Conservation (phyloP, 179 eudicot genomes). For the Amaranthus tricolor region DNA sequence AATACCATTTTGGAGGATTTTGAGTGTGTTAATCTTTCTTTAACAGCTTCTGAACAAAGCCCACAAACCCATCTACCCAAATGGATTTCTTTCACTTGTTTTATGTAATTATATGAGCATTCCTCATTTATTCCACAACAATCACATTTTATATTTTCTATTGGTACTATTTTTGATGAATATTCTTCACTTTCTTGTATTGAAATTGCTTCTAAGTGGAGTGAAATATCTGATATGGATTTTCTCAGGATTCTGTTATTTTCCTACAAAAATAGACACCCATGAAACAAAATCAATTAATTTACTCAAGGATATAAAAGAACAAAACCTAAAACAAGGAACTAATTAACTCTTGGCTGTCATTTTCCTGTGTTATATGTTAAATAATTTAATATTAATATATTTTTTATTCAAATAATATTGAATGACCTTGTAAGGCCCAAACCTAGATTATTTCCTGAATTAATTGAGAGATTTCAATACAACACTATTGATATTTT, state of each 20-base stretch:
- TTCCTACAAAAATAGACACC: not conserved
- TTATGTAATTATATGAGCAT: constrained; percentile 33
- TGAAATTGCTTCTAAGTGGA: not conserved
- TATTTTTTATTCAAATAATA: no score
- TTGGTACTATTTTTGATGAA: not conserved
- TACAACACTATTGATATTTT: no score
- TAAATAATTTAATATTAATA: no score
- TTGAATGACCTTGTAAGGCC: no score
- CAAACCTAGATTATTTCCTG: no score
- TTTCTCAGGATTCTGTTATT: constrained; percentile 7
- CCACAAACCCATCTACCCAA: constrained; percentile 46
- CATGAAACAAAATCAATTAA: not conserved
- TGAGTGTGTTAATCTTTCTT: constrained; percentile 15
- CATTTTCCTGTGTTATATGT: no score
- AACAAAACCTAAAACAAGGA: not conserved
- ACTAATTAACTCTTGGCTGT: not conserved
- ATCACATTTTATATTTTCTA: constrained; percentile 39
- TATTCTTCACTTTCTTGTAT: not conserved
- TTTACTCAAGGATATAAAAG: no score
- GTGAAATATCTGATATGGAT: constrained; percentile 6
- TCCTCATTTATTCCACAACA: constrained; percentile 54
- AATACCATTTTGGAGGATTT: not conserved
- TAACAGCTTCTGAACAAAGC: constrained; percentile 44
- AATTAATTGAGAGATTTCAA: no score
- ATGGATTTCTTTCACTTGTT: constrained; percentile 19